These are phyloP conservation scores for Fusarium sp. DNA, from an alignment of 2,329 filamentous ascomycete species.

Conservation along the genomic window DNA sequence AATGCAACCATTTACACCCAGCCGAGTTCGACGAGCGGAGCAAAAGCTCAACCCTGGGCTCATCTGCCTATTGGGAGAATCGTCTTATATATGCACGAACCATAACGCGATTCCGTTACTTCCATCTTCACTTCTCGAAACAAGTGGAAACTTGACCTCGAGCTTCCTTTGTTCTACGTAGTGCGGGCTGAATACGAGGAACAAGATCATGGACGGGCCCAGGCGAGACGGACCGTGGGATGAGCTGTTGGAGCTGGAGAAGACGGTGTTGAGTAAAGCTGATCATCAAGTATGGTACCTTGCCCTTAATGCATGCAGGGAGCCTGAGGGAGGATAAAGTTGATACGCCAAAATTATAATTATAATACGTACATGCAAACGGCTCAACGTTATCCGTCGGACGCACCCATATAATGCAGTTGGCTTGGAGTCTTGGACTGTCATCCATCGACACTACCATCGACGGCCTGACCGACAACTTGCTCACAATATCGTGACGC, in stretches of 20 bases:
- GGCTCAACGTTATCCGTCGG: conserved; percentile 25
- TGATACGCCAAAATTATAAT: conserved; percentile 7
- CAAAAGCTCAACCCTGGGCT: conserved; percentile 10
- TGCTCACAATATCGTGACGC: conserved; percentile 14
- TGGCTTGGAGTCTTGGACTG: not conserved
- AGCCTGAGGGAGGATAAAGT: conserved; percentile 2
- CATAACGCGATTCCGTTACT: conserved; percentile 3
- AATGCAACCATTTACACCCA: not conserved
- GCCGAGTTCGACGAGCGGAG: conserved; percentile 21
- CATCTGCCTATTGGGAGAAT: conserved; percentile 18
- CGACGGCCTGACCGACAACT: conserved; percentile 20
- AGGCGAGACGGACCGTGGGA: conserved; percentile 26
- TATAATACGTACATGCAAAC: conserved; percentile 10
- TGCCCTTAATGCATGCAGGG: conserved; percentile 10
- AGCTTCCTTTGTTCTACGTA: conserved; percentile 13
- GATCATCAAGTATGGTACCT: not conserved
- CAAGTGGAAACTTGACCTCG: conserved; percentile 31
- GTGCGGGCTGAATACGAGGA: conserved; percentile 6
- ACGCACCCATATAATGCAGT: conserved; percentile 19
- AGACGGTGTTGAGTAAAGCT: conserved; percentile 5
- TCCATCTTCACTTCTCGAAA: conserved; percentile 41
- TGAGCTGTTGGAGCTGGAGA: conserved; percentile 8
- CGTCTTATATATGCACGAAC: conserved; percentile 26
- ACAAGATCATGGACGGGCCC: conserved; percentile 14
- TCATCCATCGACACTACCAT: not conserved